These are phyloP conservation scores for Zygosaccharomyces pseudorouxii DNA, from an alignment of 805 yeast genomes.

Conservation along the genomic window DNA sequence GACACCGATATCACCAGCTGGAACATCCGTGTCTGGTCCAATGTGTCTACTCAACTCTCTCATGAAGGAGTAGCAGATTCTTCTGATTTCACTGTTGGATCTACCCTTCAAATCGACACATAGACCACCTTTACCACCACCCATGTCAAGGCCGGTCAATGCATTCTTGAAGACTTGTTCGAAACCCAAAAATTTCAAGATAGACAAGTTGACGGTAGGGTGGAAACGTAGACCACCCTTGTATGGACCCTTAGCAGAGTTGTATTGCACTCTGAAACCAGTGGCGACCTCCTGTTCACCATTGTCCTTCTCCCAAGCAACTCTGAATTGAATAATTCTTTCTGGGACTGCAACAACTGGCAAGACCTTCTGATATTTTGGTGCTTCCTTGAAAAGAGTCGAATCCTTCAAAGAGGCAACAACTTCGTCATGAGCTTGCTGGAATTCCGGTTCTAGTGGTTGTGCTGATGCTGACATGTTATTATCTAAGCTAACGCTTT, in stretches of 20 bases:
- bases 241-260: slow-evolving; percentile 98
- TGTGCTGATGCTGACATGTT: slow-evolving; percentile 9
- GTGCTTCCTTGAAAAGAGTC: slow-evolving; percentile 80
- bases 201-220: slow-evolving; percentile 92
- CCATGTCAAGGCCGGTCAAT: slow-evolving; percentile 93
- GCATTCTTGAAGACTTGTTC: slow-evolving; percentile 99
- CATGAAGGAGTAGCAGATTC: slow-evolving; percentile 95
- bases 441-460: slow-evolving; percentile 86
- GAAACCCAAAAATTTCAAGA: slow-evolving; percentile 92
- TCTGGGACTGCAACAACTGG: slow-evolving; percentile 93
- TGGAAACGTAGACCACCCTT: slow-evolving; percentile 98
- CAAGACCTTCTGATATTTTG: slow-evolving; percentile 82
- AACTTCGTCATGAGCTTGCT: slow-evolving; percentile 96
- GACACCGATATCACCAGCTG: slow-evolving; percentile 99
- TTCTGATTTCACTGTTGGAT: slow-evolving; percentile 89
- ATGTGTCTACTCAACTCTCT: slow-evolving; percentile 92
- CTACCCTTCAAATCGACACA: slow-evolving; percentile 97
- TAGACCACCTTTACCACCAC: slow-evolving; percentile 99
- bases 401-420: slow-evolving; percentile 85
- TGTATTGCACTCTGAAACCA: slow-evolving; percentile 98
- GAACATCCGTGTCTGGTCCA: slow-evolving; percentile 96
- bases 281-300: slow-evolving; percentile 90
- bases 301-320: slow-evolving; percentile 94
- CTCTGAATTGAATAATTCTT: slow-evolving; percentile 95
- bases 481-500: not conserved